Conservation (phyloP, 495 filamentous ascomycete species). For the Penicillium angulare region DNA sequence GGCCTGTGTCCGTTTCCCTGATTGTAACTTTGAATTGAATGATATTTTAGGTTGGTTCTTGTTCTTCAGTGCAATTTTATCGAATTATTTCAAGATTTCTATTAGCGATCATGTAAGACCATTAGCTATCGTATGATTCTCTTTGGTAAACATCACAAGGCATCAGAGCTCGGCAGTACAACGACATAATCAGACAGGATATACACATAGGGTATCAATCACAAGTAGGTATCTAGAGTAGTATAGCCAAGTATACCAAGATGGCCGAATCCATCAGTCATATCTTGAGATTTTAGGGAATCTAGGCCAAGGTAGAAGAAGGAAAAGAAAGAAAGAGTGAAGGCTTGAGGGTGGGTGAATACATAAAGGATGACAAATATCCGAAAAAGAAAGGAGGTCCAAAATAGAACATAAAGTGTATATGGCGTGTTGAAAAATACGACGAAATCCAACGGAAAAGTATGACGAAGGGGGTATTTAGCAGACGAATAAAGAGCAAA, state of each 20-base stretch:
- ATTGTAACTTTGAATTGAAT: not conserved
- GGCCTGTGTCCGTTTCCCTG: constrained; percentile 50
- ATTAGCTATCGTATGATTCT: not conserved
- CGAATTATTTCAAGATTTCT: not conserved
- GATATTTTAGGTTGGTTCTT: not conserved
- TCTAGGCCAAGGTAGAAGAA: constrained; percentile 9
- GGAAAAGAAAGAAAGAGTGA: not conserved
- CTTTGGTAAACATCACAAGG: not conserved
- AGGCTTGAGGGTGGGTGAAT: not conserved
- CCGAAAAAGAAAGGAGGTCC: constrained; percentile 3
- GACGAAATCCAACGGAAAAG: too few relatives aligned
- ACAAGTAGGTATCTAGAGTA: too few relatives aligned
- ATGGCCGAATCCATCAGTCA: constrained; percentile 7
- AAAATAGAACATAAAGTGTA: too few relatives aligned
- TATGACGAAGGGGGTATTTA: constrained; percentile 25
- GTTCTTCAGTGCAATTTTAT: not conserved
- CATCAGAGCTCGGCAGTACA: not conserved
- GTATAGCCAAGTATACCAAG: constrained; percentile 3
- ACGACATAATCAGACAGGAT: constrained; percentile 1
- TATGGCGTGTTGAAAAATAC: too few relatives aligned
- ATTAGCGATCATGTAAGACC: not conserved
- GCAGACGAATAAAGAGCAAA: constrained; percentile 10
- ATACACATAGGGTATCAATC: constrained; percentile 30
- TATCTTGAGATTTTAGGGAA: not conserved
- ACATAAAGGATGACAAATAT: not conserved